phyloP scores from a whole-genome alignment of 164 flowering plant species.

The Berberis vulgaris region DNA sequence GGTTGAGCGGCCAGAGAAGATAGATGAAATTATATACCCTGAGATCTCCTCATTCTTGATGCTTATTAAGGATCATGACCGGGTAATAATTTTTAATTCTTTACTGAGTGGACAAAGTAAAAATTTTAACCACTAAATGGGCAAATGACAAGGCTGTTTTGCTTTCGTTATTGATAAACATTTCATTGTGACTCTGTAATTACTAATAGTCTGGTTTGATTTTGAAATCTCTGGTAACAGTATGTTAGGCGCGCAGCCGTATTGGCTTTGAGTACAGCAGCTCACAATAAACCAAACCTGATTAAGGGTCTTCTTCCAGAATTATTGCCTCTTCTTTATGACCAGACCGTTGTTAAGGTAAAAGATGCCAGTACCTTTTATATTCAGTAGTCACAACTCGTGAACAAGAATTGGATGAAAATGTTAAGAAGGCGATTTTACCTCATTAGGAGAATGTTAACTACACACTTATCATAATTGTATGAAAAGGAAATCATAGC shows the following conservation, averaged over 20 bases:
- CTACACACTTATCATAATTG: no score
- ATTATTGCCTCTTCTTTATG: conserved; percentile 88
- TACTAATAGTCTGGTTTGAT: conserved; percentile 3
- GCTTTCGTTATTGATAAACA: background rate
- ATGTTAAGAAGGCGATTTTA: no score
- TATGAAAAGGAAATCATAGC: no score
- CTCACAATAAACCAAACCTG: conserved; percentile 95
- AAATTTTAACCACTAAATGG: no score
- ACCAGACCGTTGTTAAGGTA: conserved; percentile 96
- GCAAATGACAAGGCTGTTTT: no score
- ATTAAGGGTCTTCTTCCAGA: conserved; percentile 90
- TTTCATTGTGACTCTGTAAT: background rate
- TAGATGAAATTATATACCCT: background rate
- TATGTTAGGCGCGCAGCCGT: conserved; percentile 99
- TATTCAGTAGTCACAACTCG: no score
- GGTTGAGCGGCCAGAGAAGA: background rate
- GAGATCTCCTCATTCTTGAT: conserved; percentile 37
- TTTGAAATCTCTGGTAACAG: conserved; percentile 23
- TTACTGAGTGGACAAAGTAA: background rate
- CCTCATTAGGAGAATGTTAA: no score
- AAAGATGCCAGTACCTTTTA: background rate
- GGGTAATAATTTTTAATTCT: conserved; percentile 40
- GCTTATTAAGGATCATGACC: conserved; percentile 87
- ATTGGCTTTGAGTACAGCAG: conserved; percentile 92
- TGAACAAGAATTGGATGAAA: no score